Conservation (phyloP, 768 basidiomycete species). For the Lactarius hatsudake region DNA sequence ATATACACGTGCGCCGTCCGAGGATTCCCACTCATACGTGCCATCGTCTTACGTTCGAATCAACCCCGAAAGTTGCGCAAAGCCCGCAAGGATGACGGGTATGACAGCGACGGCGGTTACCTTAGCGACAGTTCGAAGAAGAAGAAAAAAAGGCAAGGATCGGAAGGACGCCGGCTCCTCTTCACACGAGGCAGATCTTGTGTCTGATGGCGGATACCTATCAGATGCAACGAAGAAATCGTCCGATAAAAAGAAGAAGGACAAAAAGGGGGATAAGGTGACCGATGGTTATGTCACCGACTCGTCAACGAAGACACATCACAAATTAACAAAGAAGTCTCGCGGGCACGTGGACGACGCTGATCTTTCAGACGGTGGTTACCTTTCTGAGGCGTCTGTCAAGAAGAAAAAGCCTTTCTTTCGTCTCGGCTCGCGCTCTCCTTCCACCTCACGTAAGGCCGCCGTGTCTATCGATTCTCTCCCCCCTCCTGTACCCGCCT, state of each 20-base stretch:
- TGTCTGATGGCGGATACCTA: slow-evolving; percentile 35
- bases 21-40: slow-evolving; percentile 1
- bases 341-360: slow-evolving; percentile 11
- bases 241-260: slow-evolving; percentile 26
- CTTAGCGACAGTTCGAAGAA: slow-evolving; percentile 32
- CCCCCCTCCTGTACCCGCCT: slow-evolving; percentile 23
- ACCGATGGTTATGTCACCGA: slow-evolving; percentile 5
- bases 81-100: slow-evolving; percentile 30
- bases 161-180: slow-evolving; percentile 28
- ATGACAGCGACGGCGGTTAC: slow-evolving; percentile 35
- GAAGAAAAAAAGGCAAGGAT: slow-evolving; percentile 30
- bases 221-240: slow-evolving; percentile 25
- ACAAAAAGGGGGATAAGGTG: slow-evolving; percentile 26
- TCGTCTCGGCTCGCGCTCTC: slow-evolving; percentile 21
- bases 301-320: neutral
- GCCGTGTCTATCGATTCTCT: neutral
- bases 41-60: slow-evolving; percentile 18
- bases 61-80: slow-evolving; percentile 31
- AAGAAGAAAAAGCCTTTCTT: slow-evolving; percentile 34
- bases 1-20: neutral
- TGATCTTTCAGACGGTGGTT: slow-evolving; percentile 35
- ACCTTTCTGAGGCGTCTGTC: slow-evolving; percentile 33
- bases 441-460: slow-evolving; percentile 15
- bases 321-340: slow-evolving; percentile 28
- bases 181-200: slow-evolving; percentile 32